Evolutionary conservation across 352 stramenopile genomes (phyloP), one percentile per base, ranked within the genome.

Genomic region (Globisporangium alternatum): DNA sequence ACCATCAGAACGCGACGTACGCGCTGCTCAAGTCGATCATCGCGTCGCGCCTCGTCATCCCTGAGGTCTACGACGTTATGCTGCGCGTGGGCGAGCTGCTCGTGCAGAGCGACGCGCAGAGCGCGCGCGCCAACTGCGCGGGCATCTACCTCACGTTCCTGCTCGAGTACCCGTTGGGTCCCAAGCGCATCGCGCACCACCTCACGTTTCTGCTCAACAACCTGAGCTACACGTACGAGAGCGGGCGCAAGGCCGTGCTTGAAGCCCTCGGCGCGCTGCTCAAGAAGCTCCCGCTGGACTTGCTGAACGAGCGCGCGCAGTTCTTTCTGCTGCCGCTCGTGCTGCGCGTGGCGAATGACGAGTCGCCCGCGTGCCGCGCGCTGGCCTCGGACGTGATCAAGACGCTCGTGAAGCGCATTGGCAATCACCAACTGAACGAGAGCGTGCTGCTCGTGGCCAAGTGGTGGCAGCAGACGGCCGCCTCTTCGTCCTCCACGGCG

Each of bases 51-150:
- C 95, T 97, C 35, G 84, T 98, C 13, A 96, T 98, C 52, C 79
- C 94, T 49, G 95, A 98, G 69, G 88, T 98, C 61, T 99, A 98
- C 74, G 96, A 99, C 69, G 80, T 98, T 15, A 98, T 98, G 80
- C 85, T 98, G 51, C 89, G 87, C 55, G 84, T 98, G 25, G 88
- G 97, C 7, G 91, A 98, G 75, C 80, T 98, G 55, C 80, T 97
- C 22, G 94, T 98, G 52, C 91, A 97, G 64, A 98, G 89, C 66
- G 89, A 98, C 48, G 91, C 94, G 17, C 74, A 85, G 54, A 89
- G 83, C 25, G 85, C 97, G 28, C 89, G 96, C 33, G 52, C 85
- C 37, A 88, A 89, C 71, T 97, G 81, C 66, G 81, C 74, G 25
- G 77, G 71, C 0, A 93, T 97, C 69, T 95, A 89, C 59, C 80